Percentiles rank a stretch among this genome's conserved stretches.
phyloP scores from a whole-genome alignment of 208 protist genomes.

The Trypanosoma mega region DNA sequence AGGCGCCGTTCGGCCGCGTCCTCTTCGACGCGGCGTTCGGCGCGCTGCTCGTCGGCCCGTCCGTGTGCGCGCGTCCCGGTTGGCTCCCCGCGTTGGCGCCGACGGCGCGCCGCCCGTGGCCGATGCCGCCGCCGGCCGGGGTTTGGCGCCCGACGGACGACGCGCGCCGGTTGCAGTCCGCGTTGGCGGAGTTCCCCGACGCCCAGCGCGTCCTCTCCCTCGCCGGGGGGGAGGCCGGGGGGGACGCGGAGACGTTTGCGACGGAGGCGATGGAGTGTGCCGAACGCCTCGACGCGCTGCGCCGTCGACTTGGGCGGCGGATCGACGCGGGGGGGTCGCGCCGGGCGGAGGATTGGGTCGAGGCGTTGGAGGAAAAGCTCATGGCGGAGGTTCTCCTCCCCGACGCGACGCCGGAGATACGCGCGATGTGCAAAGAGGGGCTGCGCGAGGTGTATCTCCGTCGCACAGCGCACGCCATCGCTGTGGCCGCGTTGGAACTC shows the following conservation, averaged over 20 bases:
- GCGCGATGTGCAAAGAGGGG: conserved; percentile 32
- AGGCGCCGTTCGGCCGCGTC: neutral
- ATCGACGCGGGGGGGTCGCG: conserved; percentile 57
- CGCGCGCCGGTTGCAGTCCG: conserved; percentile 25
- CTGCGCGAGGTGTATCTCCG: conserved; percentile 17
- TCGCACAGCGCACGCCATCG: conserved; percentile 38
- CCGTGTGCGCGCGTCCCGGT: conserved; percentile 42
- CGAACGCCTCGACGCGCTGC: conserved; percentile 55
- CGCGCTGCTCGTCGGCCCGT: conserved; percentile 42
- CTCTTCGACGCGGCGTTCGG: conserved; percentile 46
- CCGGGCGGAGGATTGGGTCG: conserved; percentile 50
- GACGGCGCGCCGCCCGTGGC: conserved; percentile 6
- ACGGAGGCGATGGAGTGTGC: conserved; percentile 33
- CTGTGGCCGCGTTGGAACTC: conserved; percentile 43
- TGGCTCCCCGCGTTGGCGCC: conserved; percentile 35
- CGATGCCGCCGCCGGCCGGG: conserved; percentile 34
- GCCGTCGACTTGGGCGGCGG: conserved; percentile 57
- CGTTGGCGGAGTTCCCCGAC: conserved; percentile 40
- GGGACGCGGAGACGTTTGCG: conserved; percentile 50
- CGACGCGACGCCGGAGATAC: conserved; percentile 24
- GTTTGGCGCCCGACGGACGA: conserved; percentile 47
- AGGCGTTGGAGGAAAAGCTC: conserved; percentile 38
- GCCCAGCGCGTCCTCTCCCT: conserved; percentile 54
- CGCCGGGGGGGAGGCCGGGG: conserved; percentile 60
- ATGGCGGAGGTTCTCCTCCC: conserved; percentile 51